These are phyloP conservation scores for Handroanthus guayacan DNA, from an alignment of 257 asterid genomes.

Conservation along the genomic window DNA sequence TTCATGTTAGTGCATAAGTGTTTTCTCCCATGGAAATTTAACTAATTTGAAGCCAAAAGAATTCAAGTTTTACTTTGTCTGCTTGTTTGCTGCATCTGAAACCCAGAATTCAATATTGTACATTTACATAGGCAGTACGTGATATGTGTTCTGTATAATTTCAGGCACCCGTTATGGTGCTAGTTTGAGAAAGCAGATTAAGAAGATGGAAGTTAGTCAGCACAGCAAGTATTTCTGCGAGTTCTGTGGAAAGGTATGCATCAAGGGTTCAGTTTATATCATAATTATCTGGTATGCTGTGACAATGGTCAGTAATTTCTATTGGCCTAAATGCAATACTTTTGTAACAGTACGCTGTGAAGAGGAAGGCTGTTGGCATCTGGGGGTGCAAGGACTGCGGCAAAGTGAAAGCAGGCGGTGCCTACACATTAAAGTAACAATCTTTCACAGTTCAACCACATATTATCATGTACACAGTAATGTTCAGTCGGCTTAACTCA, in stretches of 20 bases:
- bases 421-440: constrained; percentile 63
- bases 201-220: constrained; percentile 73
- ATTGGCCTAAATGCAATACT: background rate
- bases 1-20: background rate
- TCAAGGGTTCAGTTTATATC: background rate
- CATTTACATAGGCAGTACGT: background rate
- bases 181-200: constrained; percentile 74
- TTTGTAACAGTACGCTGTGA: constrained; percentile 59
- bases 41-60: background rate
- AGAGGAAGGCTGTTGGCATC: constrained; percentile 71
- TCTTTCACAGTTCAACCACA: background rate
- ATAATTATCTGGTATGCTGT: background rate
- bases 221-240: constrained; percentile 73
- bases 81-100: background rate
- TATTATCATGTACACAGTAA: background rate
- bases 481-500: background rate
- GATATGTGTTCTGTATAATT: background rate
- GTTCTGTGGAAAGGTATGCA: constrained; percentile 65
- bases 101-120: background rate
- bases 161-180: constrained; percentile 80
- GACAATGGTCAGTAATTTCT: background rate
- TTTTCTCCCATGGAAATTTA: background rate
- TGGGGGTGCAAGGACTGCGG: constrained; percentile 83
- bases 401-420: constrained; percentile 76
- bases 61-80: background rate